Conservation (phyloP, 148 eudicot species). For the Simmondsia chinensis region DNA sequence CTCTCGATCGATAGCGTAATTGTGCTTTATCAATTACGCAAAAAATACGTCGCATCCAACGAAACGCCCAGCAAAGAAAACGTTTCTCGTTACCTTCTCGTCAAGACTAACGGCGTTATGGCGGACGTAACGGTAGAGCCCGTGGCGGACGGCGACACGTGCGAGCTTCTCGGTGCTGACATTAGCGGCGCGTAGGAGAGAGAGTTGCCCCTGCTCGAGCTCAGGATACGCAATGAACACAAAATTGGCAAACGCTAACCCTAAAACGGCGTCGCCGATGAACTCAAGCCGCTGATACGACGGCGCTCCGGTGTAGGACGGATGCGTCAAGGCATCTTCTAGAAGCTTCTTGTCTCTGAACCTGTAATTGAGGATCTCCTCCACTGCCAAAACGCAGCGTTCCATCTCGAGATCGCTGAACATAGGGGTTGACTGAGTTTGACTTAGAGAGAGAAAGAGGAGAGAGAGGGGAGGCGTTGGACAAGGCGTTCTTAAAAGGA, state of each 20-base stretch:
- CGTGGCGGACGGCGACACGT: constrained; percentile 51
- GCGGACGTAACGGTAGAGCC: constrained; percentile 41
- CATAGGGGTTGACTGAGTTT: background rate
- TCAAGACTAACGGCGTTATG: constrained; percentile 43
- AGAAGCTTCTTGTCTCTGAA: constrained; percentile 43
- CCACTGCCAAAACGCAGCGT: constrained; percentile 32
- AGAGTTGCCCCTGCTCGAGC: constrained; percentile 49
- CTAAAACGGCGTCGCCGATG: constrained; percentile 75
- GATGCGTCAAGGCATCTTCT: constrained; percentile 66
- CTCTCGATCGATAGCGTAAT: too few species aligned
- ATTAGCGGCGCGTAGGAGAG: constrained; percentile 56
- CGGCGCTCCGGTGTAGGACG: constrained; percentile 37
- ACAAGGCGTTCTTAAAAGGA: too few species aligned
- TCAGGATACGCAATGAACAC: constrained; percentile 38
- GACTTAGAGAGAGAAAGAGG: too few species aligned
- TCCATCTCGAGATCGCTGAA: constrained; percentile 18
- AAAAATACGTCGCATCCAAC: too few species aligned
- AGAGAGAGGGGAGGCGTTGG: too few species aligned
- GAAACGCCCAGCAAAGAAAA: too few species aligned
- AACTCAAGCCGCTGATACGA: constrained; percentile 77
- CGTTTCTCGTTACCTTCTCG: constrained; percentile 53
- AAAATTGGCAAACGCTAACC: constrained; percentile 40
- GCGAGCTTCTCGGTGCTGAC: constrained; percentile 78
- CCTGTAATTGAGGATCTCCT: constrained; percentile 35
- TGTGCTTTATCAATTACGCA: too few species aligned